These are phyloP conservation scores for Colletotrichum simmondsii DNA, from an alignment of 2,329 filamentous ascomycete species.

Conservation along the genomic window DNA sequence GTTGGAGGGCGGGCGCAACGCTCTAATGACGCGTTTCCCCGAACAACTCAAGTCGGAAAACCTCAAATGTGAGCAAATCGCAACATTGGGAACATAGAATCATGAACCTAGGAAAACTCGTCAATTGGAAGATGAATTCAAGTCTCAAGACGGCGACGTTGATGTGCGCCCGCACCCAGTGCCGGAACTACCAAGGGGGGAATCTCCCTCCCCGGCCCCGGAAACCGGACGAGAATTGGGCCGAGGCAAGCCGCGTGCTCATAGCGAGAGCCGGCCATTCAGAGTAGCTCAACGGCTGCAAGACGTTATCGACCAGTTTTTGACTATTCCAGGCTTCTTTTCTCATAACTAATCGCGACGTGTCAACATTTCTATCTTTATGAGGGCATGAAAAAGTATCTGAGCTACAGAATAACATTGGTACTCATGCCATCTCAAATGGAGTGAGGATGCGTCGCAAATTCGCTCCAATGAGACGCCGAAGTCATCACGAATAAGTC, in stretches of 20 bases:
- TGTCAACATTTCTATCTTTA: too few relatives aligned
- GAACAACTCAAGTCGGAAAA: not conserved
- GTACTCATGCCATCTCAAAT: too few relatives aligned
- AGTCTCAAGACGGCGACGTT: not conserved
- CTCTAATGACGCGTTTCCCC: too few relatives aligned
- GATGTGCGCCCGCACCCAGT: not conserved
- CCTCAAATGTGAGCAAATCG: not conserved
- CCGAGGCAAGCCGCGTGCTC: conserved; percentile 13
- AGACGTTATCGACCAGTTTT: too few relatives aligned
- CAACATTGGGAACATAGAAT: not conserved
- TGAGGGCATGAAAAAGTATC: too few relatives aligned
- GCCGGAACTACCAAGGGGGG: not conserved
- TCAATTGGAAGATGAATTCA: not conserved
- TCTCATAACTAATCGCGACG: too few relatives aligned
- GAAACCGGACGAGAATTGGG: conserved; percentile 9
- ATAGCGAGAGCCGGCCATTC: not conserved
- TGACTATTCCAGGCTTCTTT: too few relatives aligned
- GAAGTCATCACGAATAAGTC: not conserved
- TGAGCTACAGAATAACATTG: too few relatives aligned
- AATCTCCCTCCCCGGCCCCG: not conserved
- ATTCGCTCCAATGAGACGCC: not conserved
- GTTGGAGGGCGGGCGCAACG: too few relatives aligned
- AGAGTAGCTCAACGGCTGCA: rapidly evolving
- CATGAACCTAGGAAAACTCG: too few relatives aligned
- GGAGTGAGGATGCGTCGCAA: not conserved